Base-by-base conservation (phyloP, 169 alveolate genomes). In the Plasmodium malariae region DNA sequence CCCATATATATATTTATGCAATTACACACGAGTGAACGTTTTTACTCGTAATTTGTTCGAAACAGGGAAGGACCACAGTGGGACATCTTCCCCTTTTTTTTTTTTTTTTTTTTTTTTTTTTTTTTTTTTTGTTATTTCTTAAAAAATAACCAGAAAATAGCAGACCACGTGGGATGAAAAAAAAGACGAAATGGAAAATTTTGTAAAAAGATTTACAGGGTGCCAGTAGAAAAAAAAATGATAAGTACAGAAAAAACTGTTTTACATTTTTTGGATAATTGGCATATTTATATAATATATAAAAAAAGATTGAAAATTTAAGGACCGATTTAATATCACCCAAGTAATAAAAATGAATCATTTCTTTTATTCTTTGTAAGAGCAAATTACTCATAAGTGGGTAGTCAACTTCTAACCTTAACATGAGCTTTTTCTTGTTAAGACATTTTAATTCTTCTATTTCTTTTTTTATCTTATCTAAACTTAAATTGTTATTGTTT, bases 251-350 rank as follows among this genome's bases (percentile, higher is more conserved):
- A 71, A 85, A 85, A 36, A 67, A 24, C 1, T 26, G 36, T 45
- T 85, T 85, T 3, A 85, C 54, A 54, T 69, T 6, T 0, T n/a
- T 28, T 2, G 91, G 87, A 34, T 85, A 85, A 12, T 85, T 34
- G 3, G 91, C 85, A 69, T 85, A 85, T 59, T 85, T 85, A 43
- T 69, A 85, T 30, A 85, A 36, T 17, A 85, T 68, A 54, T 26
- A 85, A 69, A 85, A 85, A 54, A 85, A 85, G 5, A 85, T 21
- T 0, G 86, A 85, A 69, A 85, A 85, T 34, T 85, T 85, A 36
- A 85, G 19, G 1, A 67, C 70, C 0, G 91, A 68, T 43, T 55
- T 68, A 24, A 85, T 37, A 48, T 85, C 86, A 11, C 91, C 91
- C 40, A 85, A 19, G 45, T 85, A 85, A 37, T 85, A 85, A 60